Base-by-base conservation (phyloP, 2,329 filamentous ascomycete genomes). In the Phialophora verrucosa region DNA sequence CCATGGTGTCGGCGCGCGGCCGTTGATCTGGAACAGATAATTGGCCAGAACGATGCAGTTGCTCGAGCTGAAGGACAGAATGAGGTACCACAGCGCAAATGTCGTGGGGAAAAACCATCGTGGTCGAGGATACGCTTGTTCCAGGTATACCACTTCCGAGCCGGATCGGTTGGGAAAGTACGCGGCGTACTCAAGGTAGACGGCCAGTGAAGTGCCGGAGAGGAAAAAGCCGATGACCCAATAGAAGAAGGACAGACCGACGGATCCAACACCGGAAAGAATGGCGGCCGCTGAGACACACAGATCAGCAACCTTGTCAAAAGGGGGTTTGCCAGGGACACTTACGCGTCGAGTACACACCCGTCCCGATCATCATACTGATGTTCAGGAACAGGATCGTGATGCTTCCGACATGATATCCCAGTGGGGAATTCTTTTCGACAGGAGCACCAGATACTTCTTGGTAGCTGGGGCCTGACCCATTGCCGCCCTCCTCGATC, bases 111-210 rank as follows among this genome's bases (percentile, higher is more conserved):
- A 86, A 66, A 91, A 82, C 72, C 86, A 88, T 63, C 81, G 84
- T 0, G 88, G 89, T 0, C 86, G 81, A 0, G 88, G 88, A 68
- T 84, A 91, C 0, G 87, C 85, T 72, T 91, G 88, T 70, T 91
- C 88, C 0, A 91, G 81, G 70, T 90, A 90, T 0, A 89, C 88
- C 0, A 89, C 88, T 71, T 91, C 87, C 0, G 84, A 83, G 0
- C 88, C 88, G 1, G 85, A 89, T 10, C 88, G 84, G 72, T 85
- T 90, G 0, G 88, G 88, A 65, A 90, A 91, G 68, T 87, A 90
- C 0, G 86, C 82, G 0, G 87, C 83, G 12, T 85, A 84, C 72
- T 91, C 88, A 10, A 90, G 83, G 63, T 90, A 90, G 0, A 88
- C 83, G 0, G 81, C 78, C 3, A 89, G 81, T 0, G 83, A 83